Evolutionary conservation across 2,329 filamentous ascomycete species (phyloP), one percentile per base, ranked within the genome.

Genomic region (Cladophialophora carrionii): DNA sequence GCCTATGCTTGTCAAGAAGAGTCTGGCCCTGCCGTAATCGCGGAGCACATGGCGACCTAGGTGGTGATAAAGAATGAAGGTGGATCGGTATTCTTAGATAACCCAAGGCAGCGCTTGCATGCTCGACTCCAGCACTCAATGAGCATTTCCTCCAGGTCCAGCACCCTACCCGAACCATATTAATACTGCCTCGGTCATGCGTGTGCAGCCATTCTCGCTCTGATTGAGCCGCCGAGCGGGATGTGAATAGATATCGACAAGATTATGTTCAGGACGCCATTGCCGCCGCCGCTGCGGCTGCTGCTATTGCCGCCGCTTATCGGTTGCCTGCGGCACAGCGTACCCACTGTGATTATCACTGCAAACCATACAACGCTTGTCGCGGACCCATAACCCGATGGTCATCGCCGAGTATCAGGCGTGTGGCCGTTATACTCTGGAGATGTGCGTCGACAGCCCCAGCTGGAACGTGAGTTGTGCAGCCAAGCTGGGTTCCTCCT

Each of bases 1-100:
- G 14, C 14, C 48, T 4, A 51, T 26, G 48, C 22, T 24, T 51
- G 48, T 51, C 48, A 51, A 43, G 48, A 51, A 51, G 48, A 26
- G 22, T 14, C 48, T 51, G 48, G 20, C 48, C 17, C 20, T 9
- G 20, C 22, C n/a, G 8, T 4, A 14, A 17, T 29, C 24, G 22
- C 22, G 20, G 22, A 51, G 48, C 48, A 24, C 24, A 14, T 51
- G 48, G 22, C 5, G 20, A 51, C 10, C 48, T 14, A 22, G 22
- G 9, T 17, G 48, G 10, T 26, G 24, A 51, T 51, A 7, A 20
- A 29, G 48, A 51, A 12, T 17, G 48, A 51, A 51, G 24, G 9
- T 4, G 48, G 20, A 24, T 20, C 20, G 14, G 48, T 51, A 51
- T 51, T 26, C 20, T 51, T 51, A 51, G 48, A 24, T 26, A 22